Percentiles rank a stretch among this genome's conserved stretches.
Evolutionary conservation across 2,329 filamentous ascomycete species (phyloP).

Genomic region (Bipolaris bicolor): DNA sequence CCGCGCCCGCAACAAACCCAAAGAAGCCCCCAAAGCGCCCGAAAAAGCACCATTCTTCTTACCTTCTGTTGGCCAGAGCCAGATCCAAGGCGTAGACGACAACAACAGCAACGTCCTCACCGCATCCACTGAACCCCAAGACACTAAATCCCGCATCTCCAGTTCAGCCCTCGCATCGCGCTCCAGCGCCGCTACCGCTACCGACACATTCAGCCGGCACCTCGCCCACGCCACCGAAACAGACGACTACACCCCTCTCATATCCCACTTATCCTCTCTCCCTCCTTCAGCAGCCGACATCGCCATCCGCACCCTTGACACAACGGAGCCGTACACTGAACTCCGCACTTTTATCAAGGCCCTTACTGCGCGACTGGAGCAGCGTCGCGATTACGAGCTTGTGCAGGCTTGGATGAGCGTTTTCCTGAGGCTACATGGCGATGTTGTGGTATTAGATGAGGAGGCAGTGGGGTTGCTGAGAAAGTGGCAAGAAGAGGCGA

Average conservation of each 20-base stretch:
- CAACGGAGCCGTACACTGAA: conserved; percentile 66
- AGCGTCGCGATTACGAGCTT: conserved; percentile 85
- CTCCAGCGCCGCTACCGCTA: conserved; percentile 37
- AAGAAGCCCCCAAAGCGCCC: conserved; percentile 85
- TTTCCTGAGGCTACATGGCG: conserved; percentile 79
- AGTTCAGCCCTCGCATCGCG: conserved; percentile 42
- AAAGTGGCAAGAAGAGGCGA: conserved; percentile 75
- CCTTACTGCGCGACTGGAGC: conserved; percentile 71
- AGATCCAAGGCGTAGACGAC: conserved; percentile 20
- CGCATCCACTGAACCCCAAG: conserved; percentile 13
- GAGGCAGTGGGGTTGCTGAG: conserved; percentile 65
- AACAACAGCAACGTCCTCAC: conserved; percentile 19
- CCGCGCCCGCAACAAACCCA: conserved; percentile 89
- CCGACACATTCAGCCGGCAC: conserved; percentile 56
- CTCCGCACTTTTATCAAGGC: conserved; percentile 80
- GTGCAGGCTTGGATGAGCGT: conserved; percentile 98
- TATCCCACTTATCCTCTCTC: conserved; percentile 79
- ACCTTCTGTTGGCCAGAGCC: conserved; percentile 63
- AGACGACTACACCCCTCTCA: conserved; percentile 69
- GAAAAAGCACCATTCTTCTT: conserved; percentile 97
- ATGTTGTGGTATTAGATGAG: conserved; percentile 59
- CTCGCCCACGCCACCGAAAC: conserved; percentile 56
- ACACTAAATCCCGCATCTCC: conserved; percentile 41
- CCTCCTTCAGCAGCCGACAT: conserved; percentile 86
- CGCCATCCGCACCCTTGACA: conserved; percentile 80